These are phyloP conservation scores for Hemisphaericaspora lyxosophila DNA, from an alignment of 1,139 yeast species.

Conservation along the genomic window DNA sequence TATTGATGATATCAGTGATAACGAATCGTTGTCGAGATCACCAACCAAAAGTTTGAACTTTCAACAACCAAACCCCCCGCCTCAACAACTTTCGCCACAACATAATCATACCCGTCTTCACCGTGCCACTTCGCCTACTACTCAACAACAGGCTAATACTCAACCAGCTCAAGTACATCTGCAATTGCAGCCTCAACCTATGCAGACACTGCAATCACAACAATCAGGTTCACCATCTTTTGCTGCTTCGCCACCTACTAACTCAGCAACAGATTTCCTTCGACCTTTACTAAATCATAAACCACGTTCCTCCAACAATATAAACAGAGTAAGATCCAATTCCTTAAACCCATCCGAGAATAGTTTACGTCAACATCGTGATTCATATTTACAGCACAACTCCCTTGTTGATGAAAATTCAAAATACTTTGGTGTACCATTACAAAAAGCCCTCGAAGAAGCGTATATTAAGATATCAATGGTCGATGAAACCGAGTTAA, in stretches of 20 bases:
- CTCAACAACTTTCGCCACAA: conserved; percentile 7
- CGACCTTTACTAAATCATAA: conserved; percentile 52
- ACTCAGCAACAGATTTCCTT: conserved; percentile 31
- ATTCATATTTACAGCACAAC: conserved; percentile 50
- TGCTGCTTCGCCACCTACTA: conserved; percentile 12
- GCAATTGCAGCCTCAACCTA: conserved; percentile 12
- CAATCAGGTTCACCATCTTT: conserved; percentile 4
- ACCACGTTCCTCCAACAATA: conserved; percentile 50
- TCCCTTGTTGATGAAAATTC: conserved; percentile 49
- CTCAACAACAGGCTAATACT: conserved; percentile 4
- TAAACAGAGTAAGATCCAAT: conserved; percentile 41
- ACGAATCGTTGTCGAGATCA: conserved; percentile 18
- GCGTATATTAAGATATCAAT: conserved; percentile 78
- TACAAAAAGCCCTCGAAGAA: conserved; percentile 65
- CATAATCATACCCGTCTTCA: conserved; percentile 3
- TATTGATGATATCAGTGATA: conserved; percentile 40
- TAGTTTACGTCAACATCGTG: conserved; percentile 54
- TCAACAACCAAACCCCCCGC: conserved; percentile 2
- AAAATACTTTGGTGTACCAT: conserved; percentile 80
- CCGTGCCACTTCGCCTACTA: conserved; percentile 4
- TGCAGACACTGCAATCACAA: conserved; percentile 1
- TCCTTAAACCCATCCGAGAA: conserved; percentile 36
- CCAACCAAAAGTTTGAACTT: conserved; percentile 10
- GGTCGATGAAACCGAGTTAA: conserved; percentile 24
- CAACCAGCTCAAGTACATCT: conserved; percentile 9